These are phyloP conservation scores for Talaromyces amestolkiae DNA, from an alignment of 2,329 filamentous ascomycete genomes.

Conservation along the genomic window DNA sequence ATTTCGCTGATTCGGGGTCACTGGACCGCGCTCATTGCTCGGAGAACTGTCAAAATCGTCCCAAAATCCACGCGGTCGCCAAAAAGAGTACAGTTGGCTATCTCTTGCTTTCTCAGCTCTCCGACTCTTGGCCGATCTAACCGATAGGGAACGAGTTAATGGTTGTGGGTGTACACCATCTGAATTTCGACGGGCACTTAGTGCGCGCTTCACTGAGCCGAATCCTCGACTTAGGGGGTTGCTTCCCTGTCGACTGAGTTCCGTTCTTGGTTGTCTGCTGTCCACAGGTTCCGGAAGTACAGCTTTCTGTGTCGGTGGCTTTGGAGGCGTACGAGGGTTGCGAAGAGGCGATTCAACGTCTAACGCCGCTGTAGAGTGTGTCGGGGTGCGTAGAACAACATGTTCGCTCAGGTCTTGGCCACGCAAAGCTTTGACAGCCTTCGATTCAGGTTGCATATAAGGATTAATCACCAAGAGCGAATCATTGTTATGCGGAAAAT, in stretches of 20 bases:
- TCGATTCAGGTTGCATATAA: constrained; percentile 32
- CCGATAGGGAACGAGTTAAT: constrained; percentile 39
- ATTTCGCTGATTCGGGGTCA: constrained; percentile 24
- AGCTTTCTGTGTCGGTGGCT: constrained; percentile 56
- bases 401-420: constrained; percentile 19
- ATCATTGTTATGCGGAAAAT: constrained; percentile 63
- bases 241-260: constrained; percentile 24
- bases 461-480: constrained; percentile 65
- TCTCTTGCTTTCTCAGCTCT: constrained; percentile 47
- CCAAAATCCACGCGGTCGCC: constrained; percentile 64
- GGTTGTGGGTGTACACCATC: constrained; percentile 37
- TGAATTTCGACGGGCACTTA: constrained; percentile 38
- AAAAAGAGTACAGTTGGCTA: constrained; percentile 58
- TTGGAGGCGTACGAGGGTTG: constrained; percentile 58
- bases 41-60: constrained; percentile 50
- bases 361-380: constrained; percentile 21
- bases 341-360: constrained; percentile 57
- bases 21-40: constrained; percentile 26
- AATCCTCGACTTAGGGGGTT: constrained; percentile 32
- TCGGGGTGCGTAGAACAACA: constrained; percentile 29
- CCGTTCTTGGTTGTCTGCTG: constrained; percentile 36
- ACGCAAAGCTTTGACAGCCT: constrained; percentile 30
- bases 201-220: constrained; percentile 38
- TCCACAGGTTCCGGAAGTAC: constrained; percentile 53
- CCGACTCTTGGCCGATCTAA: constrained; percentile 42